Percentiles rank a stretch among this genome's conserved stretches.
These are phyloP conservation scores for Rhizopus arrhizus DNA, from an alignment of 371 early-diverging fungal species.

Conservation along the genomic window DNA sequence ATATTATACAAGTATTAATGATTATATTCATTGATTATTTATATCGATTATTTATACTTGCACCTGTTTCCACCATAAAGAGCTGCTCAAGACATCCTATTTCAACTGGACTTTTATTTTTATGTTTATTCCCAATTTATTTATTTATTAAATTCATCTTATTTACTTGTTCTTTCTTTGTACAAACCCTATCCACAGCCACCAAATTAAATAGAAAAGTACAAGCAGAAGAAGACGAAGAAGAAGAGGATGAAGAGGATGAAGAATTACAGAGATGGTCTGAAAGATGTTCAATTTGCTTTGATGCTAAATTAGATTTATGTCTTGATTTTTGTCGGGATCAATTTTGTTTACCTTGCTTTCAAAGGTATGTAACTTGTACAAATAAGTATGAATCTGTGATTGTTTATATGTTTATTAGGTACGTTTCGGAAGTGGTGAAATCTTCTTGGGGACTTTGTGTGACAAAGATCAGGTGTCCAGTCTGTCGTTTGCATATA, in stretches of 20 bases:
- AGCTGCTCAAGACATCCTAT: constrained; percentile 20
- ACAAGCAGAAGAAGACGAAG: background rate
- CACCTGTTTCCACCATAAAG: constrained; percentile 17
- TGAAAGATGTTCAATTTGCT: constrained; percentile 70
- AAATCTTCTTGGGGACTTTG: constrained; percentile 70
- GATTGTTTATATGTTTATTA: constrained; percentile 21
- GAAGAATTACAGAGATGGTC: constrained; percentile 59
- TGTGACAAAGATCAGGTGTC: constrained; percentile 62
- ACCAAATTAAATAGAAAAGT: no score
- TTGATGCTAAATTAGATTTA: constrained; percentile 65
- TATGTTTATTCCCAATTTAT: constrained; percentile 24
- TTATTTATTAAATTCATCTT: constrained; percentile 9
- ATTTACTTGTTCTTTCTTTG: constrained; percentile 3
- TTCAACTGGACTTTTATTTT: constrained; percentile 9
- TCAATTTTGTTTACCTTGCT: constrained; percentile 69
- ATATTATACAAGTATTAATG: constrained; percentile 13
- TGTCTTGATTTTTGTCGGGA: constrained; percentile 68
- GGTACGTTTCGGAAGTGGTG: constrained; percentile 70
- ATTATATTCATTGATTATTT: constrained; percentile 13
- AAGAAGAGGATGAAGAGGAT: constrained; percentile 17
- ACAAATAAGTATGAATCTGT: constrained; percentile 1
- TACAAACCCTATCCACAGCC: background rate
- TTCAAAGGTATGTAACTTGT: constrained; percentile 52
- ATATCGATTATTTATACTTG: constrained; percentile 18
- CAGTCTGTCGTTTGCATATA: constrained; percentile 61